Percentiles rank a stretch among this genome's conserved stretches.
phyloP scores from a whole-genome alignment of 768 basidiomycete genomes.

The Mrakia blollopis region DNA sequence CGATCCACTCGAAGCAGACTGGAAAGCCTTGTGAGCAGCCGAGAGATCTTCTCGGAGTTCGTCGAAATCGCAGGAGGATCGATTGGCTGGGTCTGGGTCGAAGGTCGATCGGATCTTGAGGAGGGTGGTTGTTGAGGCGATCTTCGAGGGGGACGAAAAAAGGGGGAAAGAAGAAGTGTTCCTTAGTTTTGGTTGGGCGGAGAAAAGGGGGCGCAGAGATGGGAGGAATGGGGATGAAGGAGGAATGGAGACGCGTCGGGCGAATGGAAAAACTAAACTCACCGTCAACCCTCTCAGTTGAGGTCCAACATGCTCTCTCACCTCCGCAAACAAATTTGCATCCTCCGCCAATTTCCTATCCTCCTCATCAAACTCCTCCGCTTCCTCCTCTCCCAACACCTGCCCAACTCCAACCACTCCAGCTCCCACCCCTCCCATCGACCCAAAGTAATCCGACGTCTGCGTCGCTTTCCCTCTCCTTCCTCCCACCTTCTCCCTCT shows the following conservation, averaged over 20 bases:
- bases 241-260: constrained; percentile 3
- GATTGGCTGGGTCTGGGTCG: background rate
- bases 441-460: constrained; percentile 9
- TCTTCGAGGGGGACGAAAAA: background rate
- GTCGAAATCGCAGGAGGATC: constrained; percentile 7
- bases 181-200: background rate
- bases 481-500: background rate
- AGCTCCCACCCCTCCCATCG: background rate
- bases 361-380: constrained; percentile 40
- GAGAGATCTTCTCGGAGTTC: constrained; percentile 17
- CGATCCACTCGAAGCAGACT: constrained; percentile 18
- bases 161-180: background rate
- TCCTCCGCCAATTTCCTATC: constrained; percentile 37
- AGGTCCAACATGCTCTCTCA: constrained; percentile 41
- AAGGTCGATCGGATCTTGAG: constrained; percentile 28
- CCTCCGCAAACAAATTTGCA: constrained; percentile 41
- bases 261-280: constrained; percentile 29
- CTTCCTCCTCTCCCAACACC: background rate
- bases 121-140: constrained; percentile 24
- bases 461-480: too few relatives aligned
- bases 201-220: background rate
- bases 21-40: constrained; percentile 16
- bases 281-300: constrained; percentile 41
- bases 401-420: background rate
- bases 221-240: background rate